Evolutionary conservation across 192 early-diverging fungal genomes (phyloP), one percentile per base, ranked within the genome.

Genomic region (Linnemannia elongata): DNA sequence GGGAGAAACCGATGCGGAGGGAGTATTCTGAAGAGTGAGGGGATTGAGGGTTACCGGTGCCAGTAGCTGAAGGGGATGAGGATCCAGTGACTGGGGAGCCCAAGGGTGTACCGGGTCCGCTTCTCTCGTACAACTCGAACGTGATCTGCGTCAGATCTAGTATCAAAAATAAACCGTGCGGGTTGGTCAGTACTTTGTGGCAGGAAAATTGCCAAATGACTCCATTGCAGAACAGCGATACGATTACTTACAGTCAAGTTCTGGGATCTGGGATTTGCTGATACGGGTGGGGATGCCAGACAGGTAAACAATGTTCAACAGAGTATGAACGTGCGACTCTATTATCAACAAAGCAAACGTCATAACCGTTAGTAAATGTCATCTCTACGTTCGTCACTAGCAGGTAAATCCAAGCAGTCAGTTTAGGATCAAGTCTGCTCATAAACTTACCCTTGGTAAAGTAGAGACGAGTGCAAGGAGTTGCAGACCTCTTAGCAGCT

Each of bases 141-240:
- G 96, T 97, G 69, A 99, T 99, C 78, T 99, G 98, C 4, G 98
- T 98, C 72, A 99, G 88, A 85, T 97, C 96, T 96, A 85, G 13
- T 52, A 42, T 8, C 39, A 54, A 49, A 13, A 60, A 68, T 8
- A 66, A 41, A 4, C 18, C n/a, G 17, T 6, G 41, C 1, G 49
- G 3, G 1, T 0, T 18, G 15, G 39, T 13, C 22, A 57, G n/a
- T 47, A 54, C 6, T n/a, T 8, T 36, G 36, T 33, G 33, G 41
- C 36, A 44, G 68, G 15, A 10, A 52, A 52, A 72, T 30, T 27
- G 45, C 27, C 6, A 7, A 45, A 47, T 47, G 35, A 38, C 8
- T 20, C 6, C 39, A 20, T 47, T 35, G 72, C 39, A 18, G 17
- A 60, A 22, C 2, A 49, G 12, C 17, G 20, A 52, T 22, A 52